These are phyloP conservation scores for Chrysanthemum makinoi DNA, from an alignment of 129 eudicot species.

Conservation along the genomic window DNA sequence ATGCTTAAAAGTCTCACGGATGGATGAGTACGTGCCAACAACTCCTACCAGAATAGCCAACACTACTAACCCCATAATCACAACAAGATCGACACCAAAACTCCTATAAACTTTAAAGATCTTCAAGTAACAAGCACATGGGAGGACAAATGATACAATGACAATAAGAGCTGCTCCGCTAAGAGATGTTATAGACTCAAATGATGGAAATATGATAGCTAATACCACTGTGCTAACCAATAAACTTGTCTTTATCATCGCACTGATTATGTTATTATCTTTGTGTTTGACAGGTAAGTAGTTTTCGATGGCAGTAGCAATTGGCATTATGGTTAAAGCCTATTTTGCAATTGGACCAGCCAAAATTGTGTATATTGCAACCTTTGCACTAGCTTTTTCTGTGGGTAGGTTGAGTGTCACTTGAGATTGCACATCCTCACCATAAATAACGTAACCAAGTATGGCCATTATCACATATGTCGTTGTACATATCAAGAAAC, in stretches of 20 bases:
- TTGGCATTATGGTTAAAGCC: slow-evolving; percentile 35
- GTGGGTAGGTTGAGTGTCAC: slow-evolving; percentile 36
- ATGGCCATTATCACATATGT: slow-evolving; percentile 32
- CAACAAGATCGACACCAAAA: slow-evolving; percentile 26
- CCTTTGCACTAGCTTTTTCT: slow-evolving; percentile 28
- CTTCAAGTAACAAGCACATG: slow-evolving; percentile 39
- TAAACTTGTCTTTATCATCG: slow-evolving; percentile 21
- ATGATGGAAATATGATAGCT: slow-evolving; percentile 28
- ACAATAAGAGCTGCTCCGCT: slow-evolving; percentile 34
- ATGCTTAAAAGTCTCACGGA: slow-evolving; percentile 20
- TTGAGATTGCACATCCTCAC: slow-evolving; percentile 31
- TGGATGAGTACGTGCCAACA: slow-evolving; percentile 28
- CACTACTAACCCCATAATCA: slow-evolving; percentile 25
- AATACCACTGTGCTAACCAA: slow-evolving; percentile 24
- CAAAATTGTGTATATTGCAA: slow-evolving; percentile 30
- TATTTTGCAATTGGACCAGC: slow-evolving; percentile 30
- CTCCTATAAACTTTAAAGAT: slow-evolving; percentile 27
- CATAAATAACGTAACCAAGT: slow-evolving; percentile 37
- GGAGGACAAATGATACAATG: slow-evolving; percentile 30
- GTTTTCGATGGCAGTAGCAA: slow-evolving; percentile 24
- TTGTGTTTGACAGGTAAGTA: slow-evolving; percentile 13
- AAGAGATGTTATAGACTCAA: slow-evolving; percentile 35
- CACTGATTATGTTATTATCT: slow-evolving; percentile 10
- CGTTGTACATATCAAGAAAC: slow-evolving; percentile 16
- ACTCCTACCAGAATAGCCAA: slow-evolving; percentile 28